Conservation (phyloP, 352 stramenopile species). For the Globisporangium recalcitrans region DNA sequence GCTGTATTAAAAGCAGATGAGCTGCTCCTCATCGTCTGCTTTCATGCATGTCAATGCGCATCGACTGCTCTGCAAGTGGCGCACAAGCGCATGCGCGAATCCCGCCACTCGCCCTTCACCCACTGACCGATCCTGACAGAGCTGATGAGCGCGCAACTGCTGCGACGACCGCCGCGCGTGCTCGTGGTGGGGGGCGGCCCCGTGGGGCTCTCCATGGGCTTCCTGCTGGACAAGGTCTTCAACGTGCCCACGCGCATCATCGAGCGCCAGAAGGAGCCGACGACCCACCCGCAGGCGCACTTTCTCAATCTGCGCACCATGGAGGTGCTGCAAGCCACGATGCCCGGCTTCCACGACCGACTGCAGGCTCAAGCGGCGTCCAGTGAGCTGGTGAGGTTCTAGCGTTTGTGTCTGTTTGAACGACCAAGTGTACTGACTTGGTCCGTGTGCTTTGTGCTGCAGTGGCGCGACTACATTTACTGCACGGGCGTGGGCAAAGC, state of each 20-base stretch:
- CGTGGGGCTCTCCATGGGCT: constrained; percentile 60
- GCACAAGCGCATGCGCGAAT: not conserved
- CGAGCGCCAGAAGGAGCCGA: constrained; percentile 68
- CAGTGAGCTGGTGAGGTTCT: constrained; percentile 42
- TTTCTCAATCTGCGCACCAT: constrained; percentile 94
- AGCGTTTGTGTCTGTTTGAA: not conserved
- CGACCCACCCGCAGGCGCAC: constrained; percentile 91
- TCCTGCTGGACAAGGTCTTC: constrained; percentile 69
- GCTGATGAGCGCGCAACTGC: constrained; percentile 4
- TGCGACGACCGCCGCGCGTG: constrained; percentile 31
- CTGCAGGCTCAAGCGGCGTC: constrained; percentile 55
- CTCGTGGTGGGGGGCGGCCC: constrained; percentile 72
- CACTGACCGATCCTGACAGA: not conserved
- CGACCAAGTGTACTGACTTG: not conserved
- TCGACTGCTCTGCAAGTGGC: not conserved
- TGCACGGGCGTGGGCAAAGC: constrained; percentile 61
- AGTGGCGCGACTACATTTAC: constrained; percentile 87
- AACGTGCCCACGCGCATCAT: constrained; percentile 64
- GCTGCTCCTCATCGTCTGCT: not conserved
- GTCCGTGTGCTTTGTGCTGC: not conserved
- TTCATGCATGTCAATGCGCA: constrained; percentile 5
- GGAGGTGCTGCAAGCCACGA: constrained; percentile 86
- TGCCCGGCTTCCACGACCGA: constrained; percentile 69
- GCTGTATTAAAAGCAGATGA: not conserved
- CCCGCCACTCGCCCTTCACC: not conserved